Conservation (phyloP, 306 rosid genomes). For the Ormosia emarginata region DNA sequence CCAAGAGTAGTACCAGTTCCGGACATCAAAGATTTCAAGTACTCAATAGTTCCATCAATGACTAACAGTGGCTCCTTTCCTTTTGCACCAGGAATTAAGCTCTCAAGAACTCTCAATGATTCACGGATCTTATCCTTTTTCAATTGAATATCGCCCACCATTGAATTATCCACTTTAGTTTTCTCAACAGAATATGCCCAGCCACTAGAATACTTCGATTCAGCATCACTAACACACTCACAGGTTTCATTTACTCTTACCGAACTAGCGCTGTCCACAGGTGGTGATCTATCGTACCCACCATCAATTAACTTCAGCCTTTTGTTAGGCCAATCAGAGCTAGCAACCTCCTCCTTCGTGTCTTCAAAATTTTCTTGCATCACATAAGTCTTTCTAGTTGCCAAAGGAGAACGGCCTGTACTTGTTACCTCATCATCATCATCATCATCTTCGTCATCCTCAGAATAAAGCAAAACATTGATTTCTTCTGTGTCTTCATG, state of each 20-base stretch:
- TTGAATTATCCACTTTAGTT: conserved; percentile 26
- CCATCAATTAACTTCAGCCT: conserved; percentile 53
- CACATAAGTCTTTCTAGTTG: conserved; percentile 6
- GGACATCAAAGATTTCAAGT: conserved; percentile 50
- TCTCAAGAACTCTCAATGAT: conserved; percentile 51
- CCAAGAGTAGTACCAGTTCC: conserved; percentile 43
- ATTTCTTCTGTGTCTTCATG: conserved; percentile 79
- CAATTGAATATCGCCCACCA: conserved; percentile 12
- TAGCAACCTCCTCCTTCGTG: conserved; percentile 37
- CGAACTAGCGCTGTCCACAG: conserved; percentile 27
- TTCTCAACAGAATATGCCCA: conserved; percentile 20
- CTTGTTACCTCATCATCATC: conserved; percentile 61
- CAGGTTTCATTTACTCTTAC: conserved; percentile 28
- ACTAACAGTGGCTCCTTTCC: conserved; percentile 59
- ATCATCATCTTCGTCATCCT: conserved; percentile 26
- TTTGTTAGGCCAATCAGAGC: conserved; percentile 47
- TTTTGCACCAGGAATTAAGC: conserved; percentile 61
- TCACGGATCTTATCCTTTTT: conserved; percentile 48
- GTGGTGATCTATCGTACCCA: conserved; percentile 24
- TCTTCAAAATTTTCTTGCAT: conserved; percentile 33
- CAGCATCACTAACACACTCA: conserved; percentile 41
- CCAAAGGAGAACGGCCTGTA: conserved; percentile 56
- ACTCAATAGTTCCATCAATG: conserved; percentile 56
- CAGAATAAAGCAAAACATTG: conserved; percentile 74
- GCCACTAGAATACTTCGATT: conserved; percentile 42